A percentile compares a stretch with the other conserved stretches of the same genome.
phyloP scores from a whole-genome alignment of 2,329 filamentous ascomycete genomes.

The Pseudogymnoascus sp. region DNA sequence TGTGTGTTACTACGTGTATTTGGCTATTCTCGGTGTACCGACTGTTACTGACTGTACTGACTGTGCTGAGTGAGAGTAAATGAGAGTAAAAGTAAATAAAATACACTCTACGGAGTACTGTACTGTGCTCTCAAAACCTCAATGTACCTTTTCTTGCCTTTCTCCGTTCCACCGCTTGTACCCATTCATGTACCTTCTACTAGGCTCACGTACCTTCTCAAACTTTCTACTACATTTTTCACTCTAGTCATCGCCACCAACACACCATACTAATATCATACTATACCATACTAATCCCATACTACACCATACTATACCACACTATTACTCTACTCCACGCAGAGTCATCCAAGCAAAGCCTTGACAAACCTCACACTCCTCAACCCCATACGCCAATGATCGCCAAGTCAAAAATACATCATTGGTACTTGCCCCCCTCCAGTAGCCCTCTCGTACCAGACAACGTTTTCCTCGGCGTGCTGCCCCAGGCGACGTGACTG shows the following conservation, averaged over 20 bases:
- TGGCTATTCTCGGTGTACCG: background rate
- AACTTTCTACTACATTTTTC: background rate
- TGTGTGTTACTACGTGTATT: background rate
- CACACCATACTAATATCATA: background rate
- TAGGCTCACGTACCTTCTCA: background rate
- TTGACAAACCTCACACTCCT: background rate
- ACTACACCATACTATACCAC: no score
- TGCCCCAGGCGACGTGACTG: background rate
- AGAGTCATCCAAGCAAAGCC: background rate
- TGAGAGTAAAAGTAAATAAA: no score
- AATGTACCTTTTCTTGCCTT: background rate
- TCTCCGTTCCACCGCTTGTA: background rate
- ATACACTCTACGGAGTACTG: background rate
- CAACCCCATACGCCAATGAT: background rate
- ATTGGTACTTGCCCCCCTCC: background rate
- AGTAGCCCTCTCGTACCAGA: background rate
- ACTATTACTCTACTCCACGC: background rate
- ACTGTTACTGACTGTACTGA: background rate
- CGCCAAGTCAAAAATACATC: background rate
- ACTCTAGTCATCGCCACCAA: background rate
- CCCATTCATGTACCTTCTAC: background rate
- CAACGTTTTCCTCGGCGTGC: background rate
- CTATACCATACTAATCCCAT: no score
- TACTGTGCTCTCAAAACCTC: background rate
- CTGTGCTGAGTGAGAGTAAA: no score